Base-by-base conservation (phyloP, 2,329 filamentous ascomycete genomes). In the Microcyclospora tardicrescens region DNA sequence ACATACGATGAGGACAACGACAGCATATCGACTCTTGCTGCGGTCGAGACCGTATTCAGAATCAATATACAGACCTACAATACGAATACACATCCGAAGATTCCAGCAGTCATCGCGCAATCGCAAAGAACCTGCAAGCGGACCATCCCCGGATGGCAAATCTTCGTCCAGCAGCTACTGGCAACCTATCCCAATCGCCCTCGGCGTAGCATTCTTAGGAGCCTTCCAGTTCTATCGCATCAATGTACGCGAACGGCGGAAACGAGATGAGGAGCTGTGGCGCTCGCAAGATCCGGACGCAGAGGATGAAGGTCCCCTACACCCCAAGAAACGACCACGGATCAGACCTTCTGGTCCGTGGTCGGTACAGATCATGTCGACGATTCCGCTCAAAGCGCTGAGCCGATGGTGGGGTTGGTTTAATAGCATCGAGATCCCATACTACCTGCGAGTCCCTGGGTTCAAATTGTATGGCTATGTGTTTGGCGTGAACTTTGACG, bases 321-420 rank as follows among this genome's bases (percentile, higher is more conserved):
- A 62, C 33, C 71, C 70, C 28, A 69, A 65, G 44, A 67, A 62
- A 54, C 66, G 76, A 45, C 66, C 73, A 35, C 72, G 78, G 42
- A 77, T 93, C 53, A 73, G 82, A 29, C 85, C 84, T 2, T 83
- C 84, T 40, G 87, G 87, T 16, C 85, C 87, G 60, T 94, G 87
- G 80, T 84, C 89, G 56, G 84, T 95, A 37, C 83, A 87, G 58
- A 75, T 95, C 58, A 93, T 95, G 82, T 93, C 85, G 6, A 93
- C 85, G 2, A 67, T 95, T 43, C 87, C 87, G 28, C 69, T 95
- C 45, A 95, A 95, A 65, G 86, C 84, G 28, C 72, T 95, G 33
- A 94, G 86, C 28, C 75, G 87, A 34, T 57, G 93, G 46, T 95
- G 87, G 87, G 87, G 87, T 29, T 75, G 71, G 37, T 93, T 95